Percentiles rank a stretch among this genome's conserved stretches.
Evolutionary conservation across 306 rosid species (phyloP).

Genomic region (Erythrophleum fordii): DNA sequence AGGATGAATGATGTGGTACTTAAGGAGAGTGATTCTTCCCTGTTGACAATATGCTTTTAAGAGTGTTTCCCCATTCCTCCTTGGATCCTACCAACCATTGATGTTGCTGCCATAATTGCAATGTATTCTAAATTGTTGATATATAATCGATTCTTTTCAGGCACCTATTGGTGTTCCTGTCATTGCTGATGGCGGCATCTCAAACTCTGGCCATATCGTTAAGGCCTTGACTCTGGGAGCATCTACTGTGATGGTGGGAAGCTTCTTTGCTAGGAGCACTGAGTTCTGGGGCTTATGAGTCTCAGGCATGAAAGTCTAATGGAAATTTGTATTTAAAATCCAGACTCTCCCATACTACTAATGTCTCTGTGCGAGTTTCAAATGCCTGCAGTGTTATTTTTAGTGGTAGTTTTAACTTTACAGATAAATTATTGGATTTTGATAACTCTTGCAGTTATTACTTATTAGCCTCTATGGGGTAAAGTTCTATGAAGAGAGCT

Average conservation of each 20-base stretch:
- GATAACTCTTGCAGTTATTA: too few relatives aligned
- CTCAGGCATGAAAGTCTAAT: constrained; percentile 45
- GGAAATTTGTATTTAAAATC: not conserved
- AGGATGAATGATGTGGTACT: too few relatives aligned
- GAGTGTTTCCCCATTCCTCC: too few relatives aligned
- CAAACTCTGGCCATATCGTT: constrained; percentile 88
- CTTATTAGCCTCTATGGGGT: too few relatives aligned
- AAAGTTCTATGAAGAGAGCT: too few relatives aligned
- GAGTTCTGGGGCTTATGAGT: constrained; percentile 66
- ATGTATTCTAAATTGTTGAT: constrained; percentile 1
- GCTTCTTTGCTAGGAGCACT: constrained; percentile 87
- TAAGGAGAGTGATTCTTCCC: too few relatives aligned
- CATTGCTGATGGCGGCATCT: constrained; percentile 96
- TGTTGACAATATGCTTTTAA: too few relatives aligned
- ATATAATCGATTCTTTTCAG: constrained; percentile 44
- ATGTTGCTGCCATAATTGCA: constrained; percentile 9
- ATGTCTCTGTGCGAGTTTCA: not conserved
- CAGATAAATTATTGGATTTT: not conserved
- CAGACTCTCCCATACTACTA: not conserved
- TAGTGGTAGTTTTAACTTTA: too few relatives aligned
- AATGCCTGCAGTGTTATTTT: not conserved
- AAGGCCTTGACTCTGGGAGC: constrained; percentile 90
- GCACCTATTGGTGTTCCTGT: constrained; percentile 91
- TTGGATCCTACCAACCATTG: too few relatives aligned
- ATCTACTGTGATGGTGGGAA: constrained; percentile 97